phyloP scores from a whole-genome alignment of 176 grass and related monocot species.

The Saccharum officinarum region DNA sequence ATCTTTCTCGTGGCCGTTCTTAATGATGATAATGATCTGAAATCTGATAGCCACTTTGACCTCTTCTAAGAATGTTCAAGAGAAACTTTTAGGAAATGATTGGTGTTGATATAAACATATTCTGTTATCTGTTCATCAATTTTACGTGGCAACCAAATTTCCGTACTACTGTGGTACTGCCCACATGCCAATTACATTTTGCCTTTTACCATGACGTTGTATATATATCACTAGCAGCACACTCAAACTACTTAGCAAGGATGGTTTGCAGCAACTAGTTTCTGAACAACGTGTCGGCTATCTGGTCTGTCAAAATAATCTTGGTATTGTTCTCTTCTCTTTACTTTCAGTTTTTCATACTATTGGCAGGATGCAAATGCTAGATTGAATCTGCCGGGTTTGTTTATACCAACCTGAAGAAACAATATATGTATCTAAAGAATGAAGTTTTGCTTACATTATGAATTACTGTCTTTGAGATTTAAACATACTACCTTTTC shows the following conservation, averaged over 20 bases:
- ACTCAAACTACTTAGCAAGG: background rate
- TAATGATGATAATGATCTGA: conserved; percentile 21
- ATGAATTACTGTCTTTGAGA: background rate
- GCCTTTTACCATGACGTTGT: background rate
- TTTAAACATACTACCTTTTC: background rate
- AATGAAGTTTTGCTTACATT: background rate
- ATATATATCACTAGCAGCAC: background rate
- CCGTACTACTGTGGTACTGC: background rate
- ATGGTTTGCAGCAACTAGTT: background rate
- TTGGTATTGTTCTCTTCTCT: conserved; percentile 24
- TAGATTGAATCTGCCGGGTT: background rate
- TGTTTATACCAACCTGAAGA: background rate
- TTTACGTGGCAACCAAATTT: conserved; percentile 25
- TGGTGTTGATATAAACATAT: conserved; percentile 21
- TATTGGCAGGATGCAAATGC: background rate
- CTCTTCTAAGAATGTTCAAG: conserved; percentile 6
- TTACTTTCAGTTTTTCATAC: conserved; percentile 1
- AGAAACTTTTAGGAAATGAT: conserved; percentile 35
- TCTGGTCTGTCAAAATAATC: background rate
- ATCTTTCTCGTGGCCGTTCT: conserved; percentile 23
- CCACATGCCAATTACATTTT: conserved; percentile 32
- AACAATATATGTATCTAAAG: background rate
- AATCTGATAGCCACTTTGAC: conserved; percentile 40
- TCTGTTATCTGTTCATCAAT: conserved; percentile 37
- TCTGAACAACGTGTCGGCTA: background rate